Evolutionary conservation across 208 protist species (phyloP).

Genomic region (Novymonas esmeraldas): DNA sequence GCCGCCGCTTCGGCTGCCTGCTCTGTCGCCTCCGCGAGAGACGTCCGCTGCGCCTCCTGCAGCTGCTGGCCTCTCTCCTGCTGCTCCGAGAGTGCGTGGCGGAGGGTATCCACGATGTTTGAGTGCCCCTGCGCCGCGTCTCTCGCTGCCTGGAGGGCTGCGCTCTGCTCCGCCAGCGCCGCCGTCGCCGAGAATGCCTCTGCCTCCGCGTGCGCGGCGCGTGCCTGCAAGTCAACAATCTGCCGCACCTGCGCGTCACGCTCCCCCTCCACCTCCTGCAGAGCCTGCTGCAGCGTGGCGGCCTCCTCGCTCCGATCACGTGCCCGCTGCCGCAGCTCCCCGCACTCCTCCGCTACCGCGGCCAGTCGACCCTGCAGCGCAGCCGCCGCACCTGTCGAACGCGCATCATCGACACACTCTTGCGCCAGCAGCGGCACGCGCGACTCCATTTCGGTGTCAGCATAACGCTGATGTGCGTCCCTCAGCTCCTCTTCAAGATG

Average conservation of each 20-base stretch:
- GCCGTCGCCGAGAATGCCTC: not conserved
- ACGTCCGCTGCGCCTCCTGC: conserved; percentile 3
- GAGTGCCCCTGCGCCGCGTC: not conserved
- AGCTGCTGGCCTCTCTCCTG: not conserved
- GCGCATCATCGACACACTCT: too few species aligned
- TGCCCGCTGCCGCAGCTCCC: conserved; percentile 1
- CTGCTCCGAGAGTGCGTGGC: not conserved
- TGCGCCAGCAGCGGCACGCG: too few species aligned
- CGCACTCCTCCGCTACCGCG: not conserved
- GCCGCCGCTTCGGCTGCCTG: conserved; percentile 6
- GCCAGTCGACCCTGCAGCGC: conserved; percentile 4
- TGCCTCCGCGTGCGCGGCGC: not conserved
- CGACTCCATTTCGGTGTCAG: too few species aligned
- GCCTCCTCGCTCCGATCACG: conserved; percentile 20
- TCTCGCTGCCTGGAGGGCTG: not conserved
- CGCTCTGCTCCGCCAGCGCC: not conserved
- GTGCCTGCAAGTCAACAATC: conserved; percentile 12
- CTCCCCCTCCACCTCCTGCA: conserved; percentile 15
- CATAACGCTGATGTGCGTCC: not conserved
- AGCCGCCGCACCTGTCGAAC: not conserved
- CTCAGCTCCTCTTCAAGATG: conserved; percentile 22
- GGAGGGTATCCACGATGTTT: not conserved
- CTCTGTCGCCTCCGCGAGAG: conserved; percentile 4
- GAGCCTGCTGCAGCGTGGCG: conserved; percentile 4
- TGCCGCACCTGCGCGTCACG: conserved; percentile 17